Conservation (phyloP, 164 flowering plant genomes). For the Kingdonia uniflora region DNA sequence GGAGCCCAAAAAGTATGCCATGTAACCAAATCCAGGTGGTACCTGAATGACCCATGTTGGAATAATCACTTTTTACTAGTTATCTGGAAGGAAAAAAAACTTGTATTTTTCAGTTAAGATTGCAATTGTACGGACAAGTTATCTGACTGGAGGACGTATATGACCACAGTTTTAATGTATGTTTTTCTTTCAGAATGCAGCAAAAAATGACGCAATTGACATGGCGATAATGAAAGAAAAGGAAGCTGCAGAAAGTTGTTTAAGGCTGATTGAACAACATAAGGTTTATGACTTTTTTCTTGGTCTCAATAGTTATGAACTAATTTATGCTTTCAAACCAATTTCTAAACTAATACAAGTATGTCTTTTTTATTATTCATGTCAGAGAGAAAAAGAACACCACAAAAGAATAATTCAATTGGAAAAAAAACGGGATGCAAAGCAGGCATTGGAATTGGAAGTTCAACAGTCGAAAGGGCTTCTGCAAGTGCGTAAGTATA, state of each 20-base stretch:
- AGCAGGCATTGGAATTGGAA: conserved; percentile 67
- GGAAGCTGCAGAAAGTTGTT: conserved; percentile 50
- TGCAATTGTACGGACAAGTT: too few relatives aligned
- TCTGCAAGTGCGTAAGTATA: conserved; percentile 1
- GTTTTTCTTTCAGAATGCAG: conserved; percentile 37
- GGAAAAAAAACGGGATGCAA: conserved; percentile 51
- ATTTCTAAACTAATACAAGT: too few relatives aligned
- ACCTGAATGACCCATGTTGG: too few relatives aligned
- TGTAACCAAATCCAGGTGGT: neutral
- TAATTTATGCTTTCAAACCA: too few relatives aligned
- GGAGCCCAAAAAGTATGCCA: too few relatives aligned
- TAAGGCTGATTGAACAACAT: conserved; percentile 53
- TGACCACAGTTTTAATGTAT: too few relatives aligned
- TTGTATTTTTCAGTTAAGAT: too few relatives aligned
- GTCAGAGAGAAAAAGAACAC: conserved; percentile 48
- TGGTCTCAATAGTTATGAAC: neutral
- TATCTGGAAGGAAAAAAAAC: too few relatives aligned
- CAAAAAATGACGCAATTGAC: conserved; percentile 20
- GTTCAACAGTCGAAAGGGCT: conserved; percentile 56
- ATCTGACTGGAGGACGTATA: too few relatives aligned
- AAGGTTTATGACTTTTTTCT: conserved; percentile 31
- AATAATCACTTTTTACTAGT: too few relatives aligned
- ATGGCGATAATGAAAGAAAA: conserved; percentile 54
- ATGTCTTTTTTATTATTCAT: too few relatives aligned
- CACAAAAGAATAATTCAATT: conserved; percentile 36